A percentile compares a stretch with the other conserved stretches of the same genome.
phyloP scores from a whole-genome alignment of 2,329 filamentous ascomycete genomes.

The Monosporascus sp. region DNA sequence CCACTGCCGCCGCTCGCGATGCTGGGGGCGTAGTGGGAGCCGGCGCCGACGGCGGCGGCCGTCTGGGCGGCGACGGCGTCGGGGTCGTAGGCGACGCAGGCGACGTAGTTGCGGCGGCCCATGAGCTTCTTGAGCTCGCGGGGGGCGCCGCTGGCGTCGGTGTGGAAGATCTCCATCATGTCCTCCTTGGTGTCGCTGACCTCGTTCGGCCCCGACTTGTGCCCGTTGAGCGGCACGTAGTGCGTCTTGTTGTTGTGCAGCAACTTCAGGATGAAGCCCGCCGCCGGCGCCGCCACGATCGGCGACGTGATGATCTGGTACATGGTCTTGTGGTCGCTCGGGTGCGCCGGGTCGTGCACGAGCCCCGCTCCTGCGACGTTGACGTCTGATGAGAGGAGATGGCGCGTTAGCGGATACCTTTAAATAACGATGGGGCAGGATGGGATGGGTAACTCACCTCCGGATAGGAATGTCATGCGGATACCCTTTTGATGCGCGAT shows the following conservation, averaged over 20 bases:
- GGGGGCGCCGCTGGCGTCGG: constrained; percentile 77
- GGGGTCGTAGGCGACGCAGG: constrained; percentile 90
- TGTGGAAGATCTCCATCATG: constrained; percentile 99
- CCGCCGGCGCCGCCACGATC: constrained; percentile 83
- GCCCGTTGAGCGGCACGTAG: constrained; percentile 85
- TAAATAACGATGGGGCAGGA: background rate
- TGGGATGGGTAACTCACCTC: constrained; percentile 48
- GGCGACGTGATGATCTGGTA: constrained; percentile 94
- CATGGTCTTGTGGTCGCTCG: constrained; percentile 96
- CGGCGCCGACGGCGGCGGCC: constrained; percentile 69
- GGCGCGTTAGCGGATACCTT: background rate
- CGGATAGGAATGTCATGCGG: constrained; percentile 94
- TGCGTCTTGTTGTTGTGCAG: constrained; percentile 93
- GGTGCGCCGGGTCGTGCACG: constrained; percentile 87
- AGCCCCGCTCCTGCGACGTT: constrained; percentile 88
- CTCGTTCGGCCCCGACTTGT: constrained; percentile 62
- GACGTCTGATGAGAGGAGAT: constrained; percentile 51
- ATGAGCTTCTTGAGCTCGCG: constrained; percentile 89
- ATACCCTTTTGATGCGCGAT: constrained; percentile 94
- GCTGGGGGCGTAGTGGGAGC: constrained; percentile 26
- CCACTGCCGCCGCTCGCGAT: constrained; percentile 15
- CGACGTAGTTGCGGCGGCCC: constrained; percentile 87
- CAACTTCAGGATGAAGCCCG: constrained; percentile 82
- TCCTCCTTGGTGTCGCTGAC: constrained; percentile 95
- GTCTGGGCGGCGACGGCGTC: constrained; percentile 64